Base-by-base conservation (phyloP, 495 filamentous ascomycete species). In the Neurospora sp. region DNA sequence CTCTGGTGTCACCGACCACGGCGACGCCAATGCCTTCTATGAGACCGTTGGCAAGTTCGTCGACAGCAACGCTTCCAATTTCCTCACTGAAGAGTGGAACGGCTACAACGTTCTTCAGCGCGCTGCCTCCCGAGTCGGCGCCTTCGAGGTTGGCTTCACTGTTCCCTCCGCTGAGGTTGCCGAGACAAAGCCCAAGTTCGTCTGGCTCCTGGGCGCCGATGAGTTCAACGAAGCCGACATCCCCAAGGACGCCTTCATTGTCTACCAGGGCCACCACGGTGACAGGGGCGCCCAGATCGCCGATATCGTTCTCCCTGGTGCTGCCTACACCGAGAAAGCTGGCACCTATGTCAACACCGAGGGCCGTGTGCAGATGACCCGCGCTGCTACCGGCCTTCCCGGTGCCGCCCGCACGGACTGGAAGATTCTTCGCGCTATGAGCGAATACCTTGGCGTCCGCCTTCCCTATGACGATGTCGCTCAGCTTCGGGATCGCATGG, bases 241-340 rank as follows among this genome's bases (percentile, higher is more conserved):
- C 71, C 96, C 96, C 69, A 96, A 94, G 83, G 92, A 93, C 77
- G 95, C 95, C 9, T 98, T 98, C 83, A 91, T 99, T 73, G 86
- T 99, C 80, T 99, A 99, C 83, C 96, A 99, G 82, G 96, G 96
- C 74, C 96, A 99, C 82, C 96, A 99, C 79, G 96, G 96, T 80
- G 96, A 99, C 84, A 86, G 88, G 42, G 96, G 95, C 71, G 96
- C 96, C 42, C 91, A 96, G 82, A 86, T 96, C 74, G 96, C 96
- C 16, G 95, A 99, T 78, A 89, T 99, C 74, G 90, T 99, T 74
- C 91, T 99, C 22, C 96, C 96, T 38, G 94, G 93, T 71, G 93
- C 93, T 20, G 93, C 96, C 4, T 98, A 97, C 83, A 98, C 95
- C 14, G 96, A 99, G 85, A 99, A 99, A 85, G 87, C 90, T n/a